Percentiles rank a stretch among this genome's conserved stretches.
These are phyloP conservation scores for Schrenkiella parvula DNA, from an alignment of 345 rosid species.

Conservation along the genomic window DNA sequence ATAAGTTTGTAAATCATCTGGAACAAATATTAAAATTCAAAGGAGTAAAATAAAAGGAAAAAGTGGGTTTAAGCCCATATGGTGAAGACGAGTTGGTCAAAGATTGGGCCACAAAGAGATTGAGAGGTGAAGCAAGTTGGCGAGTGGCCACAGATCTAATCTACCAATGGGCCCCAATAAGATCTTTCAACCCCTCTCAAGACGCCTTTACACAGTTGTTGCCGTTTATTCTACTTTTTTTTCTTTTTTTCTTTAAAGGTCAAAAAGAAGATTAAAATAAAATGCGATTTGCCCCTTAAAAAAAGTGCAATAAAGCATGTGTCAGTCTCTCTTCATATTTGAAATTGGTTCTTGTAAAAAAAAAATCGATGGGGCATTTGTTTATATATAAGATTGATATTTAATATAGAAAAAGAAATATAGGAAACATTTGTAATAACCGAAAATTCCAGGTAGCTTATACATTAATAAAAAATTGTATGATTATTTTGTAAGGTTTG, in stretches of 20 bases:
- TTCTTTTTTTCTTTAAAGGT: not conserved
- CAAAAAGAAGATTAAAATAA: constrained; percentile 1
- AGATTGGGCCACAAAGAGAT: constrained; percentile 22
- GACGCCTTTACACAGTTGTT: constrained; percentile 4
- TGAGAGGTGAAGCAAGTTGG: constrained; percentile 30
- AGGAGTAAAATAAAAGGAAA: not conserved
- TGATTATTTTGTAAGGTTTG: too few species aligned
- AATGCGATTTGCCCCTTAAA: not conserved
- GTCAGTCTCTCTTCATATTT: constrained; percentile 10
- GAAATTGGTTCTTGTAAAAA: not conserved
- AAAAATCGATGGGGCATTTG: too few species aligned
- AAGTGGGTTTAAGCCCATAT: constrained; percentile 16
- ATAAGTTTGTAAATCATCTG: not conserved
- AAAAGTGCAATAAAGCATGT: not conserved
- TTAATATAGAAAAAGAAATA: too few species aligned
- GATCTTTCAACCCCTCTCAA: constrained; percentile 7
- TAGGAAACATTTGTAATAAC: too few species aligned
- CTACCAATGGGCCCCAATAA: constrained; percentile 10
- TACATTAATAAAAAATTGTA: too few species aligned
- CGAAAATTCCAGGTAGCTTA: too few species aligned
- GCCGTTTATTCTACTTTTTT: not conserved
- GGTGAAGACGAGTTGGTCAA: constrained; percentile 16
- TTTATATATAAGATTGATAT: too few species aligned
- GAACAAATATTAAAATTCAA: not conserved
- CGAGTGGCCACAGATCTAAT: constrained; percentile 16